Base-by-base conservation (phyloP, 257 asterid genomes). In the Lavandula angustifolia region DNA sequence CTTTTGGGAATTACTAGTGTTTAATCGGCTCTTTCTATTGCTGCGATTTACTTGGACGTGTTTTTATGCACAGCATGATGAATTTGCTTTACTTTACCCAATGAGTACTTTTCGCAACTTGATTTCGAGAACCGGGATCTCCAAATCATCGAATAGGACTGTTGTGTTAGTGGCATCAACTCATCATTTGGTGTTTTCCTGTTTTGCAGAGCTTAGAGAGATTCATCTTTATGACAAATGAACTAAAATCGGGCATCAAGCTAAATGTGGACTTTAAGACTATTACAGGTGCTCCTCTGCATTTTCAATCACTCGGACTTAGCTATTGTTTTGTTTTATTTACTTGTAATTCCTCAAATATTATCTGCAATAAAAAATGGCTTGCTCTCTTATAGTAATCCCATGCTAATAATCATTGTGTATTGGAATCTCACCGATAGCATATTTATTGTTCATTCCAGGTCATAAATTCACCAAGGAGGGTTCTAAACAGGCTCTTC, bases 391-490 rank as follows among this genome's bases (percentile, higher is more conserved):
- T 16, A 33, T 14, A 14, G 32, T 43, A 40, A 35, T 12, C 51
- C 49, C 54, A 27, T 22, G 57, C 16, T 57, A 2, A 22, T 22
- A 22, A 22, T 22, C 27, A 22, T 22, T 22, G 27, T 22, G 27
- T 22, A 22, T 10, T 54, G 62, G 56, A 35, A 31, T 40, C 54
- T 48, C 62, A 41, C 67, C 0, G 41, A 49, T 34, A n/a, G 51
- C 16, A 3, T 49, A 51, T 47, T 72, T 54, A 47, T 56, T 58
- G 60, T 55, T 32, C 57, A 61, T 51, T 67, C 10, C 78, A 94
- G 99, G 85, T 72, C 92, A 85, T 70, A 89, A 75, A 62, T 84
- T 80, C 80, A 80, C 96, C 67, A 94, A 87, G 83, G 92, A 85
- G 66, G 89, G 87, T 56, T 73, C 72, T 50, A 91, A 89, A 71